Base-by-base conservation (phyloP, 148 eudicot genomes). In the Amaranthus palmeri region DNA sequence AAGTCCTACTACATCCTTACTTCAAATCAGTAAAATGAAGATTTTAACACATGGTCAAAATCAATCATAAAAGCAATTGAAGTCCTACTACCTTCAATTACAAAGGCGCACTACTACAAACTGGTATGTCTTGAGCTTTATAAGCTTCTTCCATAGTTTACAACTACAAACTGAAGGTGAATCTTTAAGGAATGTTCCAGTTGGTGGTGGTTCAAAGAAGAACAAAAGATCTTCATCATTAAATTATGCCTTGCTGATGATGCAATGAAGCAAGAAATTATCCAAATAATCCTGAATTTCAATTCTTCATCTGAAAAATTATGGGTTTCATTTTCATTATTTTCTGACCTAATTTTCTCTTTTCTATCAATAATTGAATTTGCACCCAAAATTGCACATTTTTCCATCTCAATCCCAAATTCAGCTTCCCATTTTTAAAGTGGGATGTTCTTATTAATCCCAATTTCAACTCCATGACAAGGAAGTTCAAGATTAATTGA, bases 241-340 rank as follows among this genome's bases (percentile, higher is more conserved):
- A 90, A 65, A 56, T 82, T 77, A 52, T 88, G 96, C 74, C 96
- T 78, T 0, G 84, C 83, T 4, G 92, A 88, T 0, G 92, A 87
- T 3, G 92, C 88, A 65, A 88, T 84, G 54, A 88, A 66, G 73
- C 90, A 86, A 3, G 88, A 84, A 1, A 90, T 80, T 49, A 86
- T 86, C 92, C 96, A 88, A 3, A 90, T 83, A 6, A 90, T 81
- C 72, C 90, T 77, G 76, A 80, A 45, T 64, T 85, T 88, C 46
- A 90, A 71, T 49, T 87, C 90, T 3, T 79, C 86, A 58, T 84
- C 82, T 0, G 66, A 72, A 18, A 87, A 53, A 60, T 50, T 5
- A 5, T 17, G 56, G 0, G 61, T 73, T 5, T 65, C 74, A 72
- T 73, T 58, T 55, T 69, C 78, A 51, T 10, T 36, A 47, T 0